Evolutionary conservation across 345 rosid species (phyloP), one percentile per base, ranked within the genome.

Genomic region (Citrus sinensis): DNA sequence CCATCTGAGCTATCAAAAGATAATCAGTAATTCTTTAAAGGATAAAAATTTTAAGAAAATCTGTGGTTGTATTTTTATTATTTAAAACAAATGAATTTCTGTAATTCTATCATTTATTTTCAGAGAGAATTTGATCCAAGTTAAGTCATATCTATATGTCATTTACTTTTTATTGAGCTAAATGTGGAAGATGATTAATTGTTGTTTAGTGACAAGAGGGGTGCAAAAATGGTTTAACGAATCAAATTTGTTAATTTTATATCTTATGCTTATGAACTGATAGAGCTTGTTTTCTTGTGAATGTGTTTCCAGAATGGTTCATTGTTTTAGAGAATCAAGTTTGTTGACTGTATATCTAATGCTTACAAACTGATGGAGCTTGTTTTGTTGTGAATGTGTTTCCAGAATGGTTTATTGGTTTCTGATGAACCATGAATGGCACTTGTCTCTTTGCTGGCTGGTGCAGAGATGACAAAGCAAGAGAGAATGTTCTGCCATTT

Each of bases 361-460:
- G 67, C 58, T 62, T 54, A 51, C n/a, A 24, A 49, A 49, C 78
- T 85, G 56, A 79, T 79, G 8, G 64, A 67, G 73, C 29, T 56
- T 55, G n/a, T 37, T 67, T 63, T 67, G 56, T 25, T 70, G 80
- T 76, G 22, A 63, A 35, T 17, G 5, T 51, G 34, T 34, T 78
- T 83, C 79, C 80, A 81, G 87, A 83, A 73, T 69, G 56, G 27
- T 76, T 54, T 35, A 56, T 62, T 46, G 56, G 40, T 80, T 78
- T 80, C 62, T 71, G 1, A 76, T 34, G n/a, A 73, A 73, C 20
- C 76, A 70, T 64, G 70, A 72, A 73, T 42, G 30, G 37, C 66
- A 25, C 65, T 76, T 56, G n/a, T 66, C 49, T 67, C 75, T 37
- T 77, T 79, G 67, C 82, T 76, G 81, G 84, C 77, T 75, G 86